These are phyloP conservation scores for Botrytis squamosa DNA, from an alignment of 2,329 filamentous ascomycete genomes.

Conservation along the genomic window DNA sequence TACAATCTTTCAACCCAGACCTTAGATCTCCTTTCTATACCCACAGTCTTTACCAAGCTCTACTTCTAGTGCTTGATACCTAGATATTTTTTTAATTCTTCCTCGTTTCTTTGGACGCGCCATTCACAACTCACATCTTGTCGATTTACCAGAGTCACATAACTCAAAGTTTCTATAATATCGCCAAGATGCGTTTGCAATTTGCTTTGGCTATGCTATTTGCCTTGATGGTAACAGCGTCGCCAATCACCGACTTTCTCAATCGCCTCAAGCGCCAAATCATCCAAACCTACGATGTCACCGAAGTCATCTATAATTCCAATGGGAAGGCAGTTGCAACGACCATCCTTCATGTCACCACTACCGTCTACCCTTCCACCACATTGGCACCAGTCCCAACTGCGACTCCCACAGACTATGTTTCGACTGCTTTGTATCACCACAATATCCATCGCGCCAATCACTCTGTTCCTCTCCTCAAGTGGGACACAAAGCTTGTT, in stretches of 20 bases:
- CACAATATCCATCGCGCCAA: slow-evolving; percentile 23
- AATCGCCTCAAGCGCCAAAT: slow-evolving; percentile 8
- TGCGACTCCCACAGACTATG: slow-evolving; percentile 21
- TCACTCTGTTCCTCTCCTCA: slow-evolving; percentile 19
- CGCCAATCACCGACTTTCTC: slow-evolving; percentile 12
- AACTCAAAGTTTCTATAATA: background rate
- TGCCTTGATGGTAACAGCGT: slow-evolving; percentile 16
- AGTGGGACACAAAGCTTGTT: slow-evolving; percentile 18
- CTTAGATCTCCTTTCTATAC: background rate
- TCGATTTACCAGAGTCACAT: slow-evolving; percentile 3
- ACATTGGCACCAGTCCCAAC: slow-evolving; percentile 19
- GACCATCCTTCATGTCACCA: slow-evolving; percentile 16
- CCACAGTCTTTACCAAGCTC: slow-evolving; percentile 18
- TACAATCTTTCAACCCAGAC: background rate
- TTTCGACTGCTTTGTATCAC: slow-evolving; percentile 21
- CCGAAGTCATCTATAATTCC: slow-evolving; percentile 14
- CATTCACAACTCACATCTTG: slow-evolving; percentile 4
- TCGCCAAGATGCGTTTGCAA: slow-evolving; percentile 18
- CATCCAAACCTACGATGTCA: slow-evolving; percentile 20
- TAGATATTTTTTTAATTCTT: background rate
- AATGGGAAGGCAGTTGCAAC: slow-evolving; percentile 19
- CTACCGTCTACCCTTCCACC: slow-evolving; percentile 20
- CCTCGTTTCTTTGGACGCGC: background rate
- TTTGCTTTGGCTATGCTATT: slow-evolving; percentile 14
- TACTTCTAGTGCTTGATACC: slow-evolving; percentile 16